Evolutionary conservation across 306 rosid genomes (phyloP).

Genomic region (Cicer arietinum): DNA sequence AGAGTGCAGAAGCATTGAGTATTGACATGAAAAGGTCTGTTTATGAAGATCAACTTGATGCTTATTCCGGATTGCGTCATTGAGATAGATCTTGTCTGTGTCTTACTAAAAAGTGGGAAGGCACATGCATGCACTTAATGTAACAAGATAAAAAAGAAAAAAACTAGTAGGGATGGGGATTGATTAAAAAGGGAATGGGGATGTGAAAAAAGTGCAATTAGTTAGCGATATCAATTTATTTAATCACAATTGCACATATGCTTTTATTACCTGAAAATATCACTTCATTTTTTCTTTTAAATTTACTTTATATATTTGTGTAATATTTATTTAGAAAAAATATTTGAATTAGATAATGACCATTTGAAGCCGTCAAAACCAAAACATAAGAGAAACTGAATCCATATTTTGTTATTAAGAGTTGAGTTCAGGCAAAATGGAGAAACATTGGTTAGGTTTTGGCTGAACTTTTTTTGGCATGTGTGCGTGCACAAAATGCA

Average conservation of each 20-base stretch:
- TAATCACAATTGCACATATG: not conserved
- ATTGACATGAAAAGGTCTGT: conserved; percentile 16
- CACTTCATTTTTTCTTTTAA: not conserved
- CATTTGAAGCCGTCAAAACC: conserved; percentile 3
- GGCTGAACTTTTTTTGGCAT: not conserved
- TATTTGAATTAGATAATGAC: conserved; percentile 24
- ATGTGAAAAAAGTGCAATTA: not conserved
- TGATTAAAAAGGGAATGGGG: not conserved
- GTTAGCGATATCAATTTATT: conserved; percentile 14
- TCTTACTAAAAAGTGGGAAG: conserved; percentile 20
- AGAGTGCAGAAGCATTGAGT: conserved; percentile 9
- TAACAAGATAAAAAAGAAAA: not conserved
- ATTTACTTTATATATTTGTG: not conserved
- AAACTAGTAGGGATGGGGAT: not conserved
- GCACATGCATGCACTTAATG: conserved; percentile 3
- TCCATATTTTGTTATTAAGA: not conserved
- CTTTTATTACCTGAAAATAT: conserved; percentile 3
- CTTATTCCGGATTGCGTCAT: conserved; percentile 8
- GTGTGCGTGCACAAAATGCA: conserved; percentile 15
- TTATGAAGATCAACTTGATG: conserved; percentile 35
- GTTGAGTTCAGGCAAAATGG: not conserved
- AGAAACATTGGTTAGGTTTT: not conserved
- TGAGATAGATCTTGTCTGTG: conserved; percentile 29
- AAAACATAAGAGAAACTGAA: not conserved
- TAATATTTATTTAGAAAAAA: not conserved